These are phyloP conservation scores for Pachyrhizus erosus DNA, from an alignment of 306 rosid genomes.

Conservation along the genomic window DNA sequence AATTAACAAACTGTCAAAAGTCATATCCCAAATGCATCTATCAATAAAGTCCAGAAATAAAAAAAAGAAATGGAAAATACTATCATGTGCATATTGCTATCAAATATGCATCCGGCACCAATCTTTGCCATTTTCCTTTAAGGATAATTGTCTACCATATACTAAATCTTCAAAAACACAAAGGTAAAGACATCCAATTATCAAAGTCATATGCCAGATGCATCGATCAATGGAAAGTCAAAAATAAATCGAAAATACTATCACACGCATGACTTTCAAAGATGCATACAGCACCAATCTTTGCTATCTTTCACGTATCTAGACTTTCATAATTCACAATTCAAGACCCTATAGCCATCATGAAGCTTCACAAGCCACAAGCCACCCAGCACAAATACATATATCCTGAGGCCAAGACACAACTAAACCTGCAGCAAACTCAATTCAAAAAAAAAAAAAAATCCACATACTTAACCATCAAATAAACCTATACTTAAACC, in stretches of 20 bases:
- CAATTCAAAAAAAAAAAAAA: conserved; percentile 14
- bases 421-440: conserved; percentile 2
- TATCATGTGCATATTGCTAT: neutral
- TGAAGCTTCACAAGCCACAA: neutral
- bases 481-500: neutral
- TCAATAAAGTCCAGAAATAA: neutral
- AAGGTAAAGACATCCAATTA: neutral
- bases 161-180: no score
- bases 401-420: neutral
- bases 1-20: neutral
- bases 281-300: neutral
- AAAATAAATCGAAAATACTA: neutral
- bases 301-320: neutral
- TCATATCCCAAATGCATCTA: neutral
- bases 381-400: neutral
- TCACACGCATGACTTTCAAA: neutral
- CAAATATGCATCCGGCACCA: neutral
- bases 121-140: neutral
- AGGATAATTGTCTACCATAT: no score
- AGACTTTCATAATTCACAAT: neutral
- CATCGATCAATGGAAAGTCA: neutral
- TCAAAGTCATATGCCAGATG: neutral
- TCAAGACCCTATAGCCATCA: conserved; percentile 4
- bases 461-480: neutral
- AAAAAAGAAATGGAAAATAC: neutral